These are phyloP conservation scores for Sanguinoderma infundibulare DNA, from an alignment of 1,284 basidiomycete genomes.

Conservation along the genomic window DNA sequence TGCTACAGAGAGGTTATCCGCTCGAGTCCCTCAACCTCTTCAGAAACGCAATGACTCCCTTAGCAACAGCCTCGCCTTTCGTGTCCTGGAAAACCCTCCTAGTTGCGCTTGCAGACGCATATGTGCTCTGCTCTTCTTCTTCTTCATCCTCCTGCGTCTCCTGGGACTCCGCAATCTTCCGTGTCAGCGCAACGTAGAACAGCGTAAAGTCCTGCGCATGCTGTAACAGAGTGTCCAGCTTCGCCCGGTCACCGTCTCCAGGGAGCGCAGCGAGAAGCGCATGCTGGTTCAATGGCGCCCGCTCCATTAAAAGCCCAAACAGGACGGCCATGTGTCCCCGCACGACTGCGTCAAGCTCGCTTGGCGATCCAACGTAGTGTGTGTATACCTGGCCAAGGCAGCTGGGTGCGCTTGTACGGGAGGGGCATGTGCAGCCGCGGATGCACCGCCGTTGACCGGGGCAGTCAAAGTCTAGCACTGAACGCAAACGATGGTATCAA, in stretches of 20 bases:
- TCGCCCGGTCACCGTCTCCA: conserved; percentile 37
- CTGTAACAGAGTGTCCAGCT: conserved; percentile 50
- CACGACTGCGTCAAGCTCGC: conserved; percentile 47
- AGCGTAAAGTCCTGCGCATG: conserved; percentile 61
- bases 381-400: conserved; percentile 50
- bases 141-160: conserved; percentile 33
- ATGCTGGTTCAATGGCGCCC: conserved; percentile 46
- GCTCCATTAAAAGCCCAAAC: conserved; percentile 69
- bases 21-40: conserved; percentile 36
- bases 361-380: conserved; percentile 34
- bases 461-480: conserved; percentile 56
- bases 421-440: conserved; percentile 51
- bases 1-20: neutral
- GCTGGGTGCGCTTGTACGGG: conserved; percentile 46
- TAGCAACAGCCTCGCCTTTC: conserved; percentile 49
- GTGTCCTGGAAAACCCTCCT: conserved; percentile 34
- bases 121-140: conserved; percentile 29
- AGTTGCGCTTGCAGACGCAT: conserved; percentile 14
- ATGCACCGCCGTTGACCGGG: conserved; percentile 50
- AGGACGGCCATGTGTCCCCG: conserved; percentile 74
- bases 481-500: conserved; percentile 3
- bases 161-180: conserved; percentile 33
- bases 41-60: conserved; percentile 55
- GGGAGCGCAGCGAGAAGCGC: conserved; percentile 51
- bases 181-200: conserved; percentile 51